Conservation (phyloP, 1,284 basidiomycete genomes). For the Apiotrichum sp. region DNA sequence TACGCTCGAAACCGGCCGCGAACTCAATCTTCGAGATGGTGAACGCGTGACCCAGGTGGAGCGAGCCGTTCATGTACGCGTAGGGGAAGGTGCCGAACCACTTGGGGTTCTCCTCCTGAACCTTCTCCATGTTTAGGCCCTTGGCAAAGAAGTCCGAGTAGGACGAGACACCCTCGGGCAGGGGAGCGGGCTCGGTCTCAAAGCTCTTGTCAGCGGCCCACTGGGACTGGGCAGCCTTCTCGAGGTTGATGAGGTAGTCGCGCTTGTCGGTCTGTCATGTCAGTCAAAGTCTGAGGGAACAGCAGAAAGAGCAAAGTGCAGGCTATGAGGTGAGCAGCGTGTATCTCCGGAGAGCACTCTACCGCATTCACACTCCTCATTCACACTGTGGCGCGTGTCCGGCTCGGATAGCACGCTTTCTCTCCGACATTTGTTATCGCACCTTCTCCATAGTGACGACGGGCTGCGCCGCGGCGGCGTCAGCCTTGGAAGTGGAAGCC, state of each 20-base stretch:
- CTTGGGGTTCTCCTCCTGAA: slow-evolving; percentile 70
- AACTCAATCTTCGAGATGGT: slow-evolving; percentile 99
- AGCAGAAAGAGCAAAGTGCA: no score
- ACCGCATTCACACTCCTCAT: no score
- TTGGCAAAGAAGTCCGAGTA: slow-evolving; percentile 50
- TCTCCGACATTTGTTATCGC: no score
- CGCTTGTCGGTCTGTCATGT: slow-evolving; percentile 74
- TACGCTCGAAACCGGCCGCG: slow-evolving; percentile 86
- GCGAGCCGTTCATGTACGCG: slow-evolving; percentile 97
- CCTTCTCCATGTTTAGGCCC: slow-evolving; percentile 49
- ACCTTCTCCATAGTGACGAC: slow-evolving; percentile 45
- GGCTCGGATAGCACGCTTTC: no score
- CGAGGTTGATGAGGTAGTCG: slow-evolving; percentile 75
- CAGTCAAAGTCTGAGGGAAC: no score
- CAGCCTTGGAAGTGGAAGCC: slow-evolving; percentile 20
- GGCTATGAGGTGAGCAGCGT: no score
- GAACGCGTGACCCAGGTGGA: slow-evolving; percentile 97
- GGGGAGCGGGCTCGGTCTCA: slow-evolving; percentile 72
- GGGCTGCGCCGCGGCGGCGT: slow-evolving; percentile 30
- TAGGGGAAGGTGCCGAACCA: slow-evolving; percentile 96
- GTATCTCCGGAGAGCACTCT: no score
- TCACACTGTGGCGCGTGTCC: no score
- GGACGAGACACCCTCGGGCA: slow-evolving; percentile 59
- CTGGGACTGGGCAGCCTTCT: slow-evolving; percentile 72
- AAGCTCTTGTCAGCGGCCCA: slow-evolving; percentile 65